Evolutionary conservation across 257 asterid genomes (phyloP), one percentile per base, ranked within the genome.

Genomic region (Mitragyna speciosa): DNA sequence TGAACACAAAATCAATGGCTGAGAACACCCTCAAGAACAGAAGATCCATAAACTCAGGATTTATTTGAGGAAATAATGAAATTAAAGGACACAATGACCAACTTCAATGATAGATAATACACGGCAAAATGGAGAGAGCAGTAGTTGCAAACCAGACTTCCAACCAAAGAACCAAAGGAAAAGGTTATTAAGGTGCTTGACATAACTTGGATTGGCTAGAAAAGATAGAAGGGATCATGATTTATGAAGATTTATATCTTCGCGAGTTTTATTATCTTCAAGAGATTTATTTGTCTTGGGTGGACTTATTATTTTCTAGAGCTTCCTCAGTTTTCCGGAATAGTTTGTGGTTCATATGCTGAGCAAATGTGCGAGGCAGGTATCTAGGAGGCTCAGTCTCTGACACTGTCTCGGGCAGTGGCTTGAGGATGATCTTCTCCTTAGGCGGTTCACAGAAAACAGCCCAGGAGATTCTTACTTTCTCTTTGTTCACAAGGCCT

Each of bases 371-470:
- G 12, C 96, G 88, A 0, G 96, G 95, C 3, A 89, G 92, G 74
- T 85, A 93, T 19, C 51, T 85, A 9, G 97, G 81, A 2, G 96
- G 99, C 63, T 85, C 88, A 0, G 85, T 84, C 81, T 91, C 93
- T 0, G 93, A 82, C 7, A 95, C 87, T 0, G 91, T 92, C 85
- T 93, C 98, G 8, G 94, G 92, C 84, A 93, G 79, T 22, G 98
- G 97, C 87, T 86, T 80, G 2, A 93, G 91, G 12, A 89, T 36
- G 63, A 93, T 91, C 30, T 85, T 92, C 19, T 93, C 98, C 90
- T 91, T 93, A 0, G 97, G 97, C 43, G 97, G 98, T 77, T 95
- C 97, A 52, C 94, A 91, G 77, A 95, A 93, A 75, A 90, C 92
- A 0, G 97, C 96, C 98, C 98, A 95, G 12, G 99, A 93, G 76